phyloP scores from a whole-genome alignment of 306 rosid species.

The Prunus kanzakura region DNA sequence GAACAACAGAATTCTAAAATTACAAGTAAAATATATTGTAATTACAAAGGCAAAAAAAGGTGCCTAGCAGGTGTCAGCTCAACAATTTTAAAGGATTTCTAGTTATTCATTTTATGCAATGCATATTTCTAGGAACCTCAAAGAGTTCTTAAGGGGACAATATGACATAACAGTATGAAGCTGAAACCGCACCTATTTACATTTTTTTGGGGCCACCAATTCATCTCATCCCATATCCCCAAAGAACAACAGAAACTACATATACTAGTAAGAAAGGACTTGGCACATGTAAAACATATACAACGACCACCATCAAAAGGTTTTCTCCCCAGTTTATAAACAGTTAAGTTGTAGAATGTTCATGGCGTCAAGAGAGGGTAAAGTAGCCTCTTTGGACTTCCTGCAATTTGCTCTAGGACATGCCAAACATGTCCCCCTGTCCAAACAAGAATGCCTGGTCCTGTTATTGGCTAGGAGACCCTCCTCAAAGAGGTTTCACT shows the following conservation, averaged over 20 bases:
- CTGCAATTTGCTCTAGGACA: background rate
- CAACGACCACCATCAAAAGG: background rate
- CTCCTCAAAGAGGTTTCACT: background rate
- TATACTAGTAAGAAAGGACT: background rate
- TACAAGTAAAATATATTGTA: background rate
- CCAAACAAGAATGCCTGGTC: background rate
- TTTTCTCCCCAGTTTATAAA: background rate
- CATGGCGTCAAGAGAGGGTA: background rate
- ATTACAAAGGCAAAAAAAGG: background rate
- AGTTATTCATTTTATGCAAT: background rate
- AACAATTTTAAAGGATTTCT: background rate
- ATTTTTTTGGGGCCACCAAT: background rate
- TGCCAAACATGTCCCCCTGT: background rate
- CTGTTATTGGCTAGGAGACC: background rate
- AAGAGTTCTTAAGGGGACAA: background rate
- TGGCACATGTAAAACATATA: background rate
- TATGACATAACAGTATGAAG: background rate
- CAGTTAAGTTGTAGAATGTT: background rate
- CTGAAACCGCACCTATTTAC: background rate
- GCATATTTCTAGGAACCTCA: background rate
- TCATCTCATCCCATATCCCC: background rate
- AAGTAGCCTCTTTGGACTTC: background rate
- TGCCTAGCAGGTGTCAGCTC: background rate
- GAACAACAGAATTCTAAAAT: constrained; percentile 43
- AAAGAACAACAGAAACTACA: background rate